A percentile compares a stretch with the other conserved stretches of the same genome.
phyloP scores from a whole-genome alignment of 495 filamentous ascomycete genomes.

The Penicillium roqueforti region DNA sequence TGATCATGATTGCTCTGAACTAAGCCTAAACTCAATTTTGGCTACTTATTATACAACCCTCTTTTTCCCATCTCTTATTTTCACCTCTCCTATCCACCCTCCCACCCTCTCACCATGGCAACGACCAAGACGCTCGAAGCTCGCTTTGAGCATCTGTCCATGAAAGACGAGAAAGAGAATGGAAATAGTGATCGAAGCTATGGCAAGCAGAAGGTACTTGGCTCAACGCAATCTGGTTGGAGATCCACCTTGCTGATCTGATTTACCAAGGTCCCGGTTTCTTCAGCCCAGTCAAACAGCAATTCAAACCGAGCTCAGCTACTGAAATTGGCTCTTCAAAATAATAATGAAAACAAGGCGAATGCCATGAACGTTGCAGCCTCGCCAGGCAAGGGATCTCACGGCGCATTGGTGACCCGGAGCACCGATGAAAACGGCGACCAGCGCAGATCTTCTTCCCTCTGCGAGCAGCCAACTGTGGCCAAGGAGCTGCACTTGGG shows the following conservation, averaged over 20 bases:
- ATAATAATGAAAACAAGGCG: conserved; percentile 55
- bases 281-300: conserved; percentile 53
- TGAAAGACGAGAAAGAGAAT: conserved; percentile 74
- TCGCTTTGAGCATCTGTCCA: conserved; percentile 76
- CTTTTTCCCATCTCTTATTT: not conserved
- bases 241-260: conserved; percentile 26
- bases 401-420: conserved; percentile 39
- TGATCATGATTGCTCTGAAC: conserved; percentile 13
- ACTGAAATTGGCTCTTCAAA: conserved; percentile 77
- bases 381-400: conserved; percentile 33
- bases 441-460: conserved; percentile 49
- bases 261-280: conserved; percentile 36
- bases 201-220: conserved; percentile 65
- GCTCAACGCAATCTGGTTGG: not conserved
- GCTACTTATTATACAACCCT: not conserved
- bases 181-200: conserved; percentile 45
- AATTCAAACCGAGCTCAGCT: conserved; percentile 64
- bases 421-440: conserved; percentile 53
- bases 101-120: conserved; percentile 41
- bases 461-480: conserved; percentile 55
- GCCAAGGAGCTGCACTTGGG: conserved; percentile 85
- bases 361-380: conserved; percentile 41
- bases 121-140: conserved; percentile 64
- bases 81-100: conserved; percentile 2
- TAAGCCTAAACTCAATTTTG: not conserved